Evolutionary conservation across 306 rosid genomes (phyloP).

Genomic region (Vachellia pachyceras): DNA sequence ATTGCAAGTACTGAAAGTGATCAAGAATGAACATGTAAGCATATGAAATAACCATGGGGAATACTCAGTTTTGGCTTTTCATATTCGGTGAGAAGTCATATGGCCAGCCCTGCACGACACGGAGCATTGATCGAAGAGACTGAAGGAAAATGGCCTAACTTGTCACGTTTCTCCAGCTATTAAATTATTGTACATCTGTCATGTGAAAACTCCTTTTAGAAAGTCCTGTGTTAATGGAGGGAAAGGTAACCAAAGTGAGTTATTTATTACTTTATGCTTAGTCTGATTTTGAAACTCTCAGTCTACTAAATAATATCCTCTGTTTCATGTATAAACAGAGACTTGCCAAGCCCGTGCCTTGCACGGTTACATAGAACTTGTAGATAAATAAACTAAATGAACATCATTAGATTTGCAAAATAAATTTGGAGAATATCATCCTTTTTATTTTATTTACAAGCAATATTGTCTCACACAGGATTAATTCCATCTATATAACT

Average conservation of each 20-base stretch:
- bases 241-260: background rate
- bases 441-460: no score
- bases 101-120: background rate
- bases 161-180: constrained; percentile 33
- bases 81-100: background rate
- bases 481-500: no score
- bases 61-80: background rate
- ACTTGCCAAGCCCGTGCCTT: no score
- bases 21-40: background rate
- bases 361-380: no score
- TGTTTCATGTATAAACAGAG: background rate
- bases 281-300: background rate
- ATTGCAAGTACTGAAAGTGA: constrained; percentile 4
- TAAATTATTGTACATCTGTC: no score
- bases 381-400: no score
- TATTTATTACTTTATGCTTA: background rate
- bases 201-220: background rate
- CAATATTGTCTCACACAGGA: no score
- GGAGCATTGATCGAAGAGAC: constrained; percentile 29
- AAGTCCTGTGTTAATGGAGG: no score
- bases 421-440: no score
- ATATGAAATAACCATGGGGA: background rate
- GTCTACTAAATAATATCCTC: background rate
- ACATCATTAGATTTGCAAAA: no score
- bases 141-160: constrained; percentile 31